Conservation (phyloP, 345 rosid species). For the Citrus unshiu region DNA sequence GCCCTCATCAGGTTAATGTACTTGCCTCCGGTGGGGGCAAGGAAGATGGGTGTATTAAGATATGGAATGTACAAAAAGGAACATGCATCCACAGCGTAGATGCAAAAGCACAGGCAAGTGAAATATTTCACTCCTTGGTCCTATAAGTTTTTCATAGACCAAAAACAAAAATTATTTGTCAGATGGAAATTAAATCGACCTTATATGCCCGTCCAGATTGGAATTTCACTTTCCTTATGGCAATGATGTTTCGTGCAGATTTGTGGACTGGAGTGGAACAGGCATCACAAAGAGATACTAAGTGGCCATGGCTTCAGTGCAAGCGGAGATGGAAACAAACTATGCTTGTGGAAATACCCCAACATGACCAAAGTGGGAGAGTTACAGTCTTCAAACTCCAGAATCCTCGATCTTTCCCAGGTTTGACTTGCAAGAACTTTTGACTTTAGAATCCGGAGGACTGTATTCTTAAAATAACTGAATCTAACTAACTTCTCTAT, state of each 20-base stretch:
- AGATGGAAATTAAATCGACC: neutral
- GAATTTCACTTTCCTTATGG: neutral
- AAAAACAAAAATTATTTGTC: too few species aligned
- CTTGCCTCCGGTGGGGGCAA: slow-evolving; percentile 61
- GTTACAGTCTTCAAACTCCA: slow-evolving; percentile 24
- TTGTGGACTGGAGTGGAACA: slow-evolving; percentile 57
- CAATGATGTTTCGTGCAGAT: slow-evolving; percentile 26
- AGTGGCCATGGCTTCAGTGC: slow-evolving; percentile 50
- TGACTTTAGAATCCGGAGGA: neutral
- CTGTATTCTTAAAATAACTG: neutral
- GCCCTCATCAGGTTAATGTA: slow-evolving; percentile 41
- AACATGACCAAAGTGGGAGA: slow-evolving; percentile 35
- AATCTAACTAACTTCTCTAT: neutral
- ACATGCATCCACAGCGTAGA: slow-evolving; percentile 26
- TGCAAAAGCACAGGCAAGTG: slow-evolving; percentile 48
- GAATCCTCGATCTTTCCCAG: slow-evolving; percentile 46
- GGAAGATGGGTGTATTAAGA: slow-evolving; percentile 40
- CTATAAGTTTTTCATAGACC: neutral
- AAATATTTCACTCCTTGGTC: neutral
- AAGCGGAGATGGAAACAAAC: slow-evolving; percentile 21
- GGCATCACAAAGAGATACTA: slow-evolving; percentile 54
- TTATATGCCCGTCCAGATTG: neutral
- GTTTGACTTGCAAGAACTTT: slow-evolving; percentile 17
- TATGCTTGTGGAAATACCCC: slow-evolving; percentile 55
- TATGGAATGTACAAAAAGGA: slow-evolving; percentile 43